Percentiles rank a stretch among this genome's conserved stretches.
phyloP scores from a whole-genome alignment of 768 basidiomycete species.

The Calocera cornea region DNA sequence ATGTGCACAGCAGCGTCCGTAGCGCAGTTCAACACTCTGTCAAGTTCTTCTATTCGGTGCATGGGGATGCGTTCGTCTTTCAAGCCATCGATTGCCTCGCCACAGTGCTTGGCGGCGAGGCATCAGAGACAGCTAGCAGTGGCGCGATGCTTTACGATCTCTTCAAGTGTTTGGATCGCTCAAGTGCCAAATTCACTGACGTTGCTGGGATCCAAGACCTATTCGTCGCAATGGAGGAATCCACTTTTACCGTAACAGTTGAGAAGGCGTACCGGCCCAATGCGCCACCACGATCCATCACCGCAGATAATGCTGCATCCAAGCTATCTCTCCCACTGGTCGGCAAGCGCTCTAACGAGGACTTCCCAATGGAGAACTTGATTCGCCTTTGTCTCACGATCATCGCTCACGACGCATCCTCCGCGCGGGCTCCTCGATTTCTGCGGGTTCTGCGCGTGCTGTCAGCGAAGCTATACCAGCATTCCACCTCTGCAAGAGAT shows the following conservation, averaged over 20 bases:
- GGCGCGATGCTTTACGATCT: not conserved
- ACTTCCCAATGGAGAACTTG: slow-evolving; percentile 48
- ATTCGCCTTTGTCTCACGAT: slow-evolving; percentile 64
- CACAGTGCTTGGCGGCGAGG: slow-evolving; percentile 31
- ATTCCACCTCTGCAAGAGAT: slow-evolving; percentile 37
- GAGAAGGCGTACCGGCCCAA: slow-evolving; percentile 28
- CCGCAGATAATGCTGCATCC: not conserved
- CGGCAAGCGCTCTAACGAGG: slow-evolving; percentile 44
- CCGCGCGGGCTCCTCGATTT: slow-evolving; percentile 56
- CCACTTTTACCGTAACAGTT: slow-evolving; percentile 45
- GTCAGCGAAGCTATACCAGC: slow-evolving; percentile 43
- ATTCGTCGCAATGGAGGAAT: slow-evolving; percentile 40
- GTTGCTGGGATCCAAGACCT: slow-evolving; percentile 23
- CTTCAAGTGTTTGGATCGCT: not conserved
- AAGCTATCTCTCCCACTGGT: slow-evolving; percentile 30
- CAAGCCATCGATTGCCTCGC: slow-evolving; percentile 54
- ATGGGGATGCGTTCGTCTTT: slow-evolving; percentile 60
- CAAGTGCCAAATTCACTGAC: not conserved
- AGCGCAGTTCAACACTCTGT: slow-evolving; percentile 57
- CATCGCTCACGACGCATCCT: slow-evolving; percentile 58
- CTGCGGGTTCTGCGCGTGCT: slow-evolving; percentile 46
- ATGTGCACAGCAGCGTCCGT: slow-evolving; percentile 42
- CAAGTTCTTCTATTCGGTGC: slow-evolving; percentile 59
- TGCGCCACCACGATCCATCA: not conserved
- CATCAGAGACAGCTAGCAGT: not conserved